Evolutionary conservation across 495 filamentous ascomycete species (phyloP), one percentile per base, ranked within the genome.

Genomic region (Daldinia decipiens): DNA sequence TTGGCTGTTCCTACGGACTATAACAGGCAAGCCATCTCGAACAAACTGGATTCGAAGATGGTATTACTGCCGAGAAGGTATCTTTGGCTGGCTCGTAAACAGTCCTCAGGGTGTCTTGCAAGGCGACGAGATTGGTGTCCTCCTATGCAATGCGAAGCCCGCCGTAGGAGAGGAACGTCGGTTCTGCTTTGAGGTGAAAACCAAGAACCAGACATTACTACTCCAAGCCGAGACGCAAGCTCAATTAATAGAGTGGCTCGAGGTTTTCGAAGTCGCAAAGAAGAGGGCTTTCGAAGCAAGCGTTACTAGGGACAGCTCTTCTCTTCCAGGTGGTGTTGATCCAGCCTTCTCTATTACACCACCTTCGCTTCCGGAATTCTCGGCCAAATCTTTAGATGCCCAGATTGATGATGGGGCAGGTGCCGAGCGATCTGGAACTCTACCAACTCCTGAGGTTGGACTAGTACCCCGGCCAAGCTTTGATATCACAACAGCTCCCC

Each of bases 171-270:
- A 99, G 77, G 95, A 99, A 71, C 88, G 95, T 38, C 86, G 96
- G 31, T 98, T 98, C 78, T 97, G 96, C 76, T 99, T 98, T 74
- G 96, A 98, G 79, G 93, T 99, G 71, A 99, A 98, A 84, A 99
- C 95, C 13, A 99, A 98, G 77, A 96, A 95, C 73, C 92, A 90
- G 72, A 94, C 88, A 53, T 89, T 97, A 45, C 80, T 97, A 61
- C 82, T 99, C 29, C 95, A 99, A 79, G 93, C 95, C 5, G 96
- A 98, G 76, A 97, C 93, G 0, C 95, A 98, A 74, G 81, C 85
- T 53, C 92, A 98, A 73, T 83, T 99, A 24, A 91, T 91, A 66
- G 93, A 95, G 64, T 99, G 95, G 95, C 88, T 99, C 50, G 87
- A 90, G 62, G 88, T 93, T 7, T 98, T 99, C 73, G 95, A 98